These are phyloP conservation scores for Saturnispora halmiae DNA, from an alignment of 805 yeast species.

Conservation along the genomic window DNA sequence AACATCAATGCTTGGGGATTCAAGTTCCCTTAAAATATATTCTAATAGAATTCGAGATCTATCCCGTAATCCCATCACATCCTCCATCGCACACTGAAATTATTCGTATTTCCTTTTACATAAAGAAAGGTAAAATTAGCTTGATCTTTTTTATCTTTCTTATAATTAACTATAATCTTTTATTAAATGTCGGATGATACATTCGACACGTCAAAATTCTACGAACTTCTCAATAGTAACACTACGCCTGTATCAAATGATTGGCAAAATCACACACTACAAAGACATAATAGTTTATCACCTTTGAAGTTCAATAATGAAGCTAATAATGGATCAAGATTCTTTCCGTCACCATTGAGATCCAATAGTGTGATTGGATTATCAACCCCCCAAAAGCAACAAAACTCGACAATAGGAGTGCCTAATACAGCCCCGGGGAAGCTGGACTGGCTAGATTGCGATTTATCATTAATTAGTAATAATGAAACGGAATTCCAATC, in stretches of 20 bases:
- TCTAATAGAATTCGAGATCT: neutral
- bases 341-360: constrained; percentile 28
- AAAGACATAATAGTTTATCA: neutral
- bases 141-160: too few relatives aligned
- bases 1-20: neutral
- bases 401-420: neutral
- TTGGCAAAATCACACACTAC: neutral
- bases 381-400: neutral
- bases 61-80: neutral
- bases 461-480: neutral
- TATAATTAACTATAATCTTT: too few relatives aligned
- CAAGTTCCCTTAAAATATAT: neutral
- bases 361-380: neutral
- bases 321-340: constrained; percentile 18
- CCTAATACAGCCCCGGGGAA: too few relatives aligned
- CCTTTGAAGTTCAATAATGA: neutral
- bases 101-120: too few relatives aligned
- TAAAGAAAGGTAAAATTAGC: too few relatives aligned
- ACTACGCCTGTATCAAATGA: too few relatives aligned
- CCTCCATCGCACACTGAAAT: neutral
- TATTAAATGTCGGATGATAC: constrained; percentile 9
- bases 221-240: constrained; percentile 6
- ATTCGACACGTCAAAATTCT: constrained; percentile 14
- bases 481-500: neutral
- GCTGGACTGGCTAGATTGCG: constrained; percentile 1